Conservation (phyloP, 2,329 filamentous ascomycete genomes). For the Stylonectria norvegica region DNA sequence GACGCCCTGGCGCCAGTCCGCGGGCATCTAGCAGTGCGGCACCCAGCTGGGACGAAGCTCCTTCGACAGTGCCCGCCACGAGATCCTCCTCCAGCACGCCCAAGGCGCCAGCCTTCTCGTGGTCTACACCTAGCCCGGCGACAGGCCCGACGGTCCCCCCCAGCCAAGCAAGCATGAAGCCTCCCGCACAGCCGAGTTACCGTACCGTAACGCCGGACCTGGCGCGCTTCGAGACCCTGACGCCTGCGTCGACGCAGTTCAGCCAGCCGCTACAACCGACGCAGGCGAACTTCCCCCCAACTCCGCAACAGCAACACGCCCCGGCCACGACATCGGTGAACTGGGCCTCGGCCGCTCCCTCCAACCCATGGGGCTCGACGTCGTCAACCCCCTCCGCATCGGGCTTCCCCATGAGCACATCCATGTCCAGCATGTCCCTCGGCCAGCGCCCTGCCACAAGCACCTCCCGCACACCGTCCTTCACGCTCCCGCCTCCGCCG, state of each 20-base stretch:
- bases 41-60: constrained; percentile 48
- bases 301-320: constrained; percentile 20
- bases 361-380: constrained; percentile 49
- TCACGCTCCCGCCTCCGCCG: constrained; percentile 57
- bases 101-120: constrained; percentile 55
- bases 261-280: constrained; percentile 57
- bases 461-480: constrained; percentile 42
- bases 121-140: constrained; percentile 57
- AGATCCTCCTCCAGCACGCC: constrained; percentile 37
- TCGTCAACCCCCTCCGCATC: constrained; percentile 29
- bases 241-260: constrained; percentile 59
- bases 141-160: constrained; percentile 31
- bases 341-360: constrained; percentile 45
- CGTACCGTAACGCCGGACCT: constrained; percentile 60
- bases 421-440: constrained; percentile 49
- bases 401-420: constrained; percentile 36
- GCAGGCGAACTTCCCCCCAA: constrained; percentile 27
- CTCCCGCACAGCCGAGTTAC: constrained; percentile 40
- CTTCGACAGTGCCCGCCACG: constrained; percentile 34
- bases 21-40: constrained; percentile 40
- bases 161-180: constrained; percentile 34
- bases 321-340: constrained; percentile 42
- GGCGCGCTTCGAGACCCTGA: constrained; percentile 51
- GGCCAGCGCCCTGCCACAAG: constrained; percentile 39
- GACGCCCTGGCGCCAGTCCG: constrained; percentile 39